phyloP scores from a whole-genome alignment of 2,329 filamentous ascomycete genomes.

The Beauveria asiatica region DNA sequence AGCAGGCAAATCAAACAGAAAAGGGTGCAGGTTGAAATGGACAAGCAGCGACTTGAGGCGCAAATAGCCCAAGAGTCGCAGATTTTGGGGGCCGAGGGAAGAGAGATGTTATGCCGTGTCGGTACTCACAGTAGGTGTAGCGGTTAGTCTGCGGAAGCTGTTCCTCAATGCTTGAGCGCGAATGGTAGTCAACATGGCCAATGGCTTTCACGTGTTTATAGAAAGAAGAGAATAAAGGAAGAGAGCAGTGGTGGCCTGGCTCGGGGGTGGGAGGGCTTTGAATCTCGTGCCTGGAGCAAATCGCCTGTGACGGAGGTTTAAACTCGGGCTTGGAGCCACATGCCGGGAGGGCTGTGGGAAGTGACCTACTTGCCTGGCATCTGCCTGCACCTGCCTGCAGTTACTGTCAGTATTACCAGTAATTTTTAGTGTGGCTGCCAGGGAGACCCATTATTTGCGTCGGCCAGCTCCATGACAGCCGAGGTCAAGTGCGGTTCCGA shows the following conservation, averaged over 20 bases:
- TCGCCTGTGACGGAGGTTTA: conserved; percentile 8
- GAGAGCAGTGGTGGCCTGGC: background rate
- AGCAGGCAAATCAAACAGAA: background rate
- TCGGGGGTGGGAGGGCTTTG: conserved; percentile 5
- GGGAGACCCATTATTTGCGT: background rate
- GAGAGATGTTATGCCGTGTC: background rate
- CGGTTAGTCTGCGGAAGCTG: conserved; percentile 23
- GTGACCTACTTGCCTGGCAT: too few relatives aligned
- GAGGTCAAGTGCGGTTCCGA: conserved; percentile 1
- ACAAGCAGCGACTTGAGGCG: background rate
- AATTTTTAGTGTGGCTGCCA: background rate
- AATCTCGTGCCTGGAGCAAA: background rate
- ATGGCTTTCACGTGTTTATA: conserved; percentile 11
- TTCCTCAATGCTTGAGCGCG: conserved; percentile 26
- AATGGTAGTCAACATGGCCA: conserved; percentile 28
- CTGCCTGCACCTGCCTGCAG: background rate
- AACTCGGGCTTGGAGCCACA: background rate
- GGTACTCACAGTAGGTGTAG: conserved; percentile 17
- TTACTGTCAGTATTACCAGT: background rate
- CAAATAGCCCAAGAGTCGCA: background rate
- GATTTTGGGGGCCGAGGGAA: background rate
- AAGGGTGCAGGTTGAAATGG: background rate
- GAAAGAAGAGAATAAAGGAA: background rate
- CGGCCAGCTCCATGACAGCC: conserved; percentile 10
- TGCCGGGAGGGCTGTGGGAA: background rate